phyloP scores from a whole-genome alignment of 352 stramenopile species.

The Pythium plurisporium region DNA sequence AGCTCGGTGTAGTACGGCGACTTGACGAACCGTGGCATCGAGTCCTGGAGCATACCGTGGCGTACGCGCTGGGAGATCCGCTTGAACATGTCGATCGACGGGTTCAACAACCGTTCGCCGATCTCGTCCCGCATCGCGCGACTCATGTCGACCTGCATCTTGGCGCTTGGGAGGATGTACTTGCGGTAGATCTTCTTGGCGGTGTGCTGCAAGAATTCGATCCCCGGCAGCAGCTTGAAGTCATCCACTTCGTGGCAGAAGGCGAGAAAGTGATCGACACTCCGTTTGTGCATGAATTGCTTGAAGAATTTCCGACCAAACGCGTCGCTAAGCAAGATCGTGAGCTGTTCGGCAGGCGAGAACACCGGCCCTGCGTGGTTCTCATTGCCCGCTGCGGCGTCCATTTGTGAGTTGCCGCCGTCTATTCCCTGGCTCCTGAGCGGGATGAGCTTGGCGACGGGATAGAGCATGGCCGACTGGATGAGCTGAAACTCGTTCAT shows the following conservation, averaged over 20 bases:
- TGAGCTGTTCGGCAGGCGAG: constrained; percentile 46
- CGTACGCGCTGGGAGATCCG: constrained; percentile 58
- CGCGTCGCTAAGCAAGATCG: constrained; percentile 41
- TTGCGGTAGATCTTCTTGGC: constrained; percentile 86
- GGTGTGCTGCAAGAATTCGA: constrained; percentile 81
- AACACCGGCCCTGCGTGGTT: constrained; percentile 8
- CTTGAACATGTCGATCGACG: constrained; percentile 85
- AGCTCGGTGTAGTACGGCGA: constrained; percentile 60
- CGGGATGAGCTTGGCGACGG: constrained; percentile 68
- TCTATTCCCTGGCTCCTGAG: constrained; percentile 13
- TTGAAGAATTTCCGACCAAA: constrained; percentile 76
- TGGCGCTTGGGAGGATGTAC: constrained; percentile 70
- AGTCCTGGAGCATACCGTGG: constrained; percentile 76
- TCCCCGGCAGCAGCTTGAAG: constrained; percentile 72
- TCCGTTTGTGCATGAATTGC: constrained; percentile 65
- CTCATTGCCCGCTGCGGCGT: not conserved
- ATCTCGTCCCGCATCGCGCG: constrained; percentile 78
- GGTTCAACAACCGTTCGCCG: constrained; percentile 49
- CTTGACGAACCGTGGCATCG: constrained; percentile 74
- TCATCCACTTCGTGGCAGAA: constrained; percentile 77
- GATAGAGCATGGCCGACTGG: constrained; percentile 65
- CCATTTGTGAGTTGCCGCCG: constrained; percentile 3
- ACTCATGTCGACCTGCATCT: constrained; percentile 83
- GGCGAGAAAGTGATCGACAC: constrained; percentile 59
- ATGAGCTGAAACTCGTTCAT: constrained; percentile 73